A percentile compares a stretch with the other conserved stretches of the same genome.
Evolutionary conservation across 2,329 filamentous ascomycete genomes (phyloP).

Genomic region (Ascosphaera pollenicola): DNA sequence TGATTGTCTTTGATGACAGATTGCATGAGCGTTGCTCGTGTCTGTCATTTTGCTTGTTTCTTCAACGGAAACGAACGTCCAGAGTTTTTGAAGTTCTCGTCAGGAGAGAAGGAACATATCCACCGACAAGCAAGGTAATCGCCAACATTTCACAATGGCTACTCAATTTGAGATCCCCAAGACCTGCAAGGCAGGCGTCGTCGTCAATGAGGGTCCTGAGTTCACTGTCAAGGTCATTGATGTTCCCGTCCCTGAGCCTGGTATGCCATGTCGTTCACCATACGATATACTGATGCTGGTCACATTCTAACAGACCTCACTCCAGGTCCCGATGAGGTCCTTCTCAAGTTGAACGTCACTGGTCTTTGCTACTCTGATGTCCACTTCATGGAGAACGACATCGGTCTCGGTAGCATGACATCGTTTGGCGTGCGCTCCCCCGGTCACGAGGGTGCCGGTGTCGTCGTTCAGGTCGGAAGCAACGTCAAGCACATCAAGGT

Average conservation of each 20-base stretch:
- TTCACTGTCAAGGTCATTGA: constrained; percentile 26
- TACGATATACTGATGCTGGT: neutral
- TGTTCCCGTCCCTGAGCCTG: constrained; percentile 27
- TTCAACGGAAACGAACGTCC: too few species aligned
- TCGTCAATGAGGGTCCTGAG: constrained; percentile 27
- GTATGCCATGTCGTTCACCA: constrained; percentile 9
- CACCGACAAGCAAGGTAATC: too few species aligned
- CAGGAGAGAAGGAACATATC: too few species aligned
- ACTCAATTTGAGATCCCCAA: constrained; percentile 22
- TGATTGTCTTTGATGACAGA: too few species aligned
- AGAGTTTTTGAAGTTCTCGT: too few species aligned
- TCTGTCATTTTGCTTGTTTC: too few species aligned
- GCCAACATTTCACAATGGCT: neutral
- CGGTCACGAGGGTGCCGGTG: constrained; percentile 35
- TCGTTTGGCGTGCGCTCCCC: constrained; percentile 23
- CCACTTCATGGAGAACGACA: constrained; percentile 34
- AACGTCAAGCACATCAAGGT: constrained; percentile 31
- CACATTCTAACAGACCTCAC: neutral
- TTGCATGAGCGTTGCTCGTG: too few species aligned
- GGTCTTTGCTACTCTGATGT: constrained; percentile 36
- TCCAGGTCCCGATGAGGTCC: constrained; percentile 29
- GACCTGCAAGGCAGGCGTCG: constrained; percentile 28
- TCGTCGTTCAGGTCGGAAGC: constrained; percentile 33
- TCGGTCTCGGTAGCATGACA: constrained; percentile 26
- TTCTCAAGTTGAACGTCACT: constrained; percentile 34